These are phyloP conservation scores for Tritrichomonas musculus DNA, from an alignment of 208 protist genomes.

Conservation along the genomic window DNA sequence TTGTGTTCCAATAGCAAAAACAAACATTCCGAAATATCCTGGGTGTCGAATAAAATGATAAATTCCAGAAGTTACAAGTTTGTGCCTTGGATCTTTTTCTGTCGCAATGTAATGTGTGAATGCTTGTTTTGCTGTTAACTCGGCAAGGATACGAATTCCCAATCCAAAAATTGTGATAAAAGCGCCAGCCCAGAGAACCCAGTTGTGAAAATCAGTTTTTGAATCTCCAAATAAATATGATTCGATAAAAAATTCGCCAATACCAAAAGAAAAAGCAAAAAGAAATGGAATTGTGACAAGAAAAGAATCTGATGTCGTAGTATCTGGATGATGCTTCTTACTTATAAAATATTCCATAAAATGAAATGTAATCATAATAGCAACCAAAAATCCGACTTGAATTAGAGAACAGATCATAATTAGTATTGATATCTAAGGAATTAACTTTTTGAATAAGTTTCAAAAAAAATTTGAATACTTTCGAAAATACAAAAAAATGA, in stretches of 20 bases:
- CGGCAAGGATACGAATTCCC: not conserved
- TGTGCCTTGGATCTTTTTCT: not conserved
- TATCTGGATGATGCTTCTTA: not conserved
- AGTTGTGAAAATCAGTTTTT: not conserved
- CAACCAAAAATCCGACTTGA: not conserved
- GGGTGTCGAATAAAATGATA: slow-evolving; percentile 35
- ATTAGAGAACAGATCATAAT: too few species aligned
- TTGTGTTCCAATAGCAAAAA: slow-evolving; percentile 17
- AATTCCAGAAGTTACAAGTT: not conserved
- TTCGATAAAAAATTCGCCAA: not conserved
- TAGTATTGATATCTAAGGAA: too few species aligned
- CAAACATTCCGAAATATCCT: slow-evolving; percentile 33
- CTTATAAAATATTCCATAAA: not conserved
- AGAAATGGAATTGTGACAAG: not conserved
- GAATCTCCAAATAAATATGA: not conserved
- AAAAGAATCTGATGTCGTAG: not conserved
- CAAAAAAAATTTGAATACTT: too few species aligned
- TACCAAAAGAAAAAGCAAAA: not conserved
- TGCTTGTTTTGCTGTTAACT: not conserved
- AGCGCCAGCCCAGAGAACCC: not conserved
- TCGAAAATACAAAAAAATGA: too few species aligned
- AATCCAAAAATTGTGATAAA: not conserved
- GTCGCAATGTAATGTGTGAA: slow-evolving; percentile 35
- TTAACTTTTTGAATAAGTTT: too few species aligned
- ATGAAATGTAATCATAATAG: not conserved